These are phyloP conservation scores for Globisporangium nunn DNA, from an alignment of 352 stramenopile species.

Conservation along the genomic window DNA sequence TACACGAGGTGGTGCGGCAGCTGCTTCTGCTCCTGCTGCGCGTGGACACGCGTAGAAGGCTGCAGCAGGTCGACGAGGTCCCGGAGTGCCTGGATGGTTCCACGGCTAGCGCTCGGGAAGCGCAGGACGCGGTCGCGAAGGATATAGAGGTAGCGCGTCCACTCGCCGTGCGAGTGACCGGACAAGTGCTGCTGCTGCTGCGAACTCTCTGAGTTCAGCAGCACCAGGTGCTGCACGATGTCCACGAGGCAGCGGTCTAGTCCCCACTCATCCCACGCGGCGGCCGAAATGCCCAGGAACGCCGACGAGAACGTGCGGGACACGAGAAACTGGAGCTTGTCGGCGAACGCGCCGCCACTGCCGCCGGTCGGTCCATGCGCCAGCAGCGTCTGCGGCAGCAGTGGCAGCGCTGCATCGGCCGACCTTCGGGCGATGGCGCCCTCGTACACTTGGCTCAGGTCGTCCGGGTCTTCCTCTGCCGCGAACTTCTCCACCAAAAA, in stretches of 20 bases:
- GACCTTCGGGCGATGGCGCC: conserved; percentile 10
- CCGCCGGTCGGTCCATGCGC: neutral
- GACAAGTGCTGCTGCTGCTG: conserved; percentile 6
- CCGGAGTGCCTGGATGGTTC: conserved; percentile 25
- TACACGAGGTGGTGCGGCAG: conserved; percentile 35
- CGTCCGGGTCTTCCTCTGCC: conserved; percentile 47
- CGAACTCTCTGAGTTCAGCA: conserved; percentile 8
- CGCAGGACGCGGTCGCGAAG: conserved; percentile 43
- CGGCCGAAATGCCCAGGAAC: conserved; percentile 34
- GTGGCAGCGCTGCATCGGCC: neutral
- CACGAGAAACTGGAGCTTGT: conserved; percentile 31
- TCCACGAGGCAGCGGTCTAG: conserved; percentile 28
- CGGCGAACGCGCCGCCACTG: conserved; percentile 1
- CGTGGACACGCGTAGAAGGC: neutral
- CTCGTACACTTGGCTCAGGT: conserved; percentile 56
- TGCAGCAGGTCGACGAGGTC: conserved; percentile 25
- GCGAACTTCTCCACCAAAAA: conserved; percentile 33
- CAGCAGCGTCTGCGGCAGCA: neutral
- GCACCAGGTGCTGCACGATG: conserved; percentile 23
- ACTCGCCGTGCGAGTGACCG: conserved; percentile 22
- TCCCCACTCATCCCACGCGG: conserved; percentile 41
- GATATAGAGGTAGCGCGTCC: conserved; percentile 52
- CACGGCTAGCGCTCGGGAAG: conserved; percentile 21
- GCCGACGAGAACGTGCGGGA: conserved; percentile 39
- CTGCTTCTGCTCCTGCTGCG: conserved; percentile 3